Conservation (phyloP, 495 filamentous ascomycete genomes). For the Penicillium coprophilum region DNA sequence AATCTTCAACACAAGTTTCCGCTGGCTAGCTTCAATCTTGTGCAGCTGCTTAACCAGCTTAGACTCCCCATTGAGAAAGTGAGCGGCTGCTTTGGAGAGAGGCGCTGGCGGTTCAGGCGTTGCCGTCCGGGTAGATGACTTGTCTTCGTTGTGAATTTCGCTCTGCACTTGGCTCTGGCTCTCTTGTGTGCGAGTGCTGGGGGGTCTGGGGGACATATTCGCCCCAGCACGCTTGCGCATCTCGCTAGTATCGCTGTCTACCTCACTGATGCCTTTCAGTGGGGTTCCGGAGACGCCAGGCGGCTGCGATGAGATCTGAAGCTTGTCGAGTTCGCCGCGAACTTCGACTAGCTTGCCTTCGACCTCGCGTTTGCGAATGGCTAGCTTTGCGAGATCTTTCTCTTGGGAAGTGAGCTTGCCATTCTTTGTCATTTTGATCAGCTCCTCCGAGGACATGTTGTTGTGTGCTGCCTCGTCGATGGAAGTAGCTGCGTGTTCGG, state of each 20-base stretch:
- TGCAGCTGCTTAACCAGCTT: constrained; percentile 40
- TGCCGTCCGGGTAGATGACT: constrained; percentile 9
- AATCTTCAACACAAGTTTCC: constrained; percentile 45
- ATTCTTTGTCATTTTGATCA: constrained; percentile 33
- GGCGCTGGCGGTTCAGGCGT: constrained; percentile 19
- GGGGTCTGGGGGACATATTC: constrained; percentile 58
- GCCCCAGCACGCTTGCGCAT: constrained; percentile 42
- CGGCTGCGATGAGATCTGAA: constrained; percentile 34
- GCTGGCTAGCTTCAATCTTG: constrained; percentile 41
- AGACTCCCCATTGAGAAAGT: constrained; percentile 36
- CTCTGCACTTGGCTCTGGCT: constrained; percentile 27
- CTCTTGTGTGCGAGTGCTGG: constrained; percentile 61
- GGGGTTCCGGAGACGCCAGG: constrained; percentile 6
- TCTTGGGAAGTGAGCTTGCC: constrained; percentile 56
- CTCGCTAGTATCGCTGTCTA: constrained; percentile 43
- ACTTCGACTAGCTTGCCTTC: constrained; percentile 64
- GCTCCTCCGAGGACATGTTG: constrained; percentile 24
- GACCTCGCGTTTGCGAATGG: constrained; percentile 65
- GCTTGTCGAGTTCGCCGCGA: constrained; percentile 42
- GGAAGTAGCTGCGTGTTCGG: constrained; percentile 21
- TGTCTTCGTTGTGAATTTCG: constrained; percentile 14
- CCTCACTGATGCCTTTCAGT: constrained; percentile 28
- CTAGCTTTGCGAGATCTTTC: constrained; percentile 73
- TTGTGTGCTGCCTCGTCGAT: constrained; percentile 24
- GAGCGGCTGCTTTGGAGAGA: constrained; percentile 31